Conservation (phyloP, 202 grass and related monocot genomes). For the Dendrocalamus latiflorus region DNA sequence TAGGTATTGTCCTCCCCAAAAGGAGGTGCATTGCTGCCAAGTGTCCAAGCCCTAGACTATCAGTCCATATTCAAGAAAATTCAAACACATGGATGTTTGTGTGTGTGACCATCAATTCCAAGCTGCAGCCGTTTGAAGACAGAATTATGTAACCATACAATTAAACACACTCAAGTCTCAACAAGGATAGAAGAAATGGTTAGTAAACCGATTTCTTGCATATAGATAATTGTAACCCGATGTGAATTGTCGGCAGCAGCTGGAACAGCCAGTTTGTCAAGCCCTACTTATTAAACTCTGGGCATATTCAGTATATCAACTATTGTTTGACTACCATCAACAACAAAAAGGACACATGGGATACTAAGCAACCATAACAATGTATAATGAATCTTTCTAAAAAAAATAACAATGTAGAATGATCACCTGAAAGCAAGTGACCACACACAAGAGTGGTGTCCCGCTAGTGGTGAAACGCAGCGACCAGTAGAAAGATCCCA, state of each 20-base stretch:
- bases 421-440: conserved; percentile 87
- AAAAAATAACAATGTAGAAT: not conserved
- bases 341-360: not conserved
- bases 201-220: not conserved
- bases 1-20: not conserved
- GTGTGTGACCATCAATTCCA: not conserved
- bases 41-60: not conserved
- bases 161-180: not conserved
- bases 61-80: conserved; percentile 1
- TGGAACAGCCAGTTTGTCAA: not conserved
- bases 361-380: not conserved
- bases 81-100: not conserved
- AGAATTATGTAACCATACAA: not conserved
- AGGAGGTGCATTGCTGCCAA: not conserved
- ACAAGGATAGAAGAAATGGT: not conserved
- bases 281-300: not conserved
- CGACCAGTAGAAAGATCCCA: conserved; percentile 89
- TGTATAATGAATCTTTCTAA: not conserved
- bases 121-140: not conserved
- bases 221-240: not conserved
- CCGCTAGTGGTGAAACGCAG: conserved; percentile 74
- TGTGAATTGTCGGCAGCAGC: not conserved
- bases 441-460: conserved; percentile 86
- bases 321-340: conserved; percentile 5
- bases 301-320: not conserved